Evolutionary conservation across 2,329 filamentous ascomycete species (phyloP).

Genomic region (Oidium heveae): DNA sequence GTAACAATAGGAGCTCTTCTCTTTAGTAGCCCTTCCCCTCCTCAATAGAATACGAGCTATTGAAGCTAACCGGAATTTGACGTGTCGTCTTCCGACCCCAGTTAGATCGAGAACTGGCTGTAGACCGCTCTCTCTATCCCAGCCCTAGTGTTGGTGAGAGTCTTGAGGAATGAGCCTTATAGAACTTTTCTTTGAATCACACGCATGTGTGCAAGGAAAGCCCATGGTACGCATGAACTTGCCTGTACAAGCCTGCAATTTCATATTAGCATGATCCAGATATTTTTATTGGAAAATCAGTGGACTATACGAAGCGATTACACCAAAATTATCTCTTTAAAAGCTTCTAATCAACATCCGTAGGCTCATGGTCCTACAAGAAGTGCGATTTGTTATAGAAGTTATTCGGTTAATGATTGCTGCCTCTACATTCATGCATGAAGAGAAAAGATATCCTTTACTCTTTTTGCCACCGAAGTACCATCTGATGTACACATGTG

Average conservation of each 20-base stretch:
- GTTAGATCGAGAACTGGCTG: neutral
- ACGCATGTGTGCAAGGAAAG: too few relatives aligned
- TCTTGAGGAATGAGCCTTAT: neutral
- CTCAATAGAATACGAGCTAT: slow-evolving; percentile 1
- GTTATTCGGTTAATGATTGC: slow-evolving; percentile 1
- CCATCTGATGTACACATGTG: neutral
- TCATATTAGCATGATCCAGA: too few relatives aligned
- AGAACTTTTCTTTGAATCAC: too few relatives aligned
- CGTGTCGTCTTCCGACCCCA: neutral
- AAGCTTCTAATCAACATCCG: slow-evolving; percentile 1
- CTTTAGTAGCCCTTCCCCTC: neutral
- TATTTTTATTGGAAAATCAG: neutral
- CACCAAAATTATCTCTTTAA: neutral
- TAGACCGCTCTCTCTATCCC: neutral
- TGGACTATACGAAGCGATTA: neutral
- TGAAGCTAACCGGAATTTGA: neutral
- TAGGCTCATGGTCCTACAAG: neutral
- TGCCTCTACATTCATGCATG: neutral
- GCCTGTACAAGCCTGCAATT: too few relatives aligned
- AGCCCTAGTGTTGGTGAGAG: neutral
- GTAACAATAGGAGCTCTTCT: too few relatives aligned
- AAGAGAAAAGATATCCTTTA: neutral
- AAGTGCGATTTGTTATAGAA: neutral
- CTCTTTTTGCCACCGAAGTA: slow-evolving; percentile 1
- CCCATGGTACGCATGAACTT: too few relatives aligned